Conservation (phyloP, 495 filamentous ascomycete species). For the Hyaloscypha hepaticicola region DNA sequence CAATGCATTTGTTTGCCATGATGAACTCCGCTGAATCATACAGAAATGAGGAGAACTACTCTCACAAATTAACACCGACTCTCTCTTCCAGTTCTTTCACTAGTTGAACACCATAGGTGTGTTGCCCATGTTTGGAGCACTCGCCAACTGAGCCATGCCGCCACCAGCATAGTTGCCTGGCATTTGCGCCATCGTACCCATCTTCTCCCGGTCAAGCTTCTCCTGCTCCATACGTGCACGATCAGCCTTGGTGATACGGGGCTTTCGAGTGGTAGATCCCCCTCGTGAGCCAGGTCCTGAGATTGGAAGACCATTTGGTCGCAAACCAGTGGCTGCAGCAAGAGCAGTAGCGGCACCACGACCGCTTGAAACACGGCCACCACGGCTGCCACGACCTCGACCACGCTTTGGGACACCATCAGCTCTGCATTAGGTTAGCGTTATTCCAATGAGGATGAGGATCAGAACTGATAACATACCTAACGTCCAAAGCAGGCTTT, state of each 20-base stretch:
- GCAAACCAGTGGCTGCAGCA: slow-evolving; percentile 32
- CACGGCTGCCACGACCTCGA: slow-evolving; percentile 55
- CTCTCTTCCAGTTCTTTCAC: background rate
- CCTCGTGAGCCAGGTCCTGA: slow-evolving; percentile 73
- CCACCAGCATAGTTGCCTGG: slow-evolving; percentile 27
- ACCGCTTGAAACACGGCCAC: slow-evolving; percentile 50
- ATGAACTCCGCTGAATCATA: slow-evolving; percentile 14
- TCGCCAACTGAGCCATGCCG: slow-evolving; percentile 29
- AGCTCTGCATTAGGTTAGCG: slow-evolving; percentile 52
- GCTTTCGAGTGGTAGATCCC: slow-evolving; percentile 72
- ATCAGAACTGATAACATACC: slow-evolving; percentile 21
- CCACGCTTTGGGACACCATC: slow-evolving; percentile 78
- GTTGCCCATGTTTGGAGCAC: slow-evolving; percentile 28
- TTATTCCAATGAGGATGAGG: slow-evolving; percentile 1
- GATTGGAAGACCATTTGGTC: slow-evolving; percentile 37
- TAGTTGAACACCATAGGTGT: slow-evolving; percentile 35
- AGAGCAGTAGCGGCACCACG: slow-evolving; percentile 38
- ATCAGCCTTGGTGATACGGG: slow-evolving; percentile 75
- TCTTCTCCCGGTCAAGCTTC: slow-evolving; percentile 68
- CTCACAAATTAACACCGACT: background rate
- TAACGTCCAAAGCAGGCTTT: slow-evolving; percentile 73
- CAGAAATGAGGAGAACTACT: slow-evolving; percentile 10
- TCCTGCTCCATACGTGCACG: slow-evolving; percentile 63
- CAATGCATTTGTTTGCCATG: slow-evolving; percentile 7
- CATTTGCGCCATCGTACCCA: slow-evolving; percentile 27